Conservation (phyloP, 805 yeast species). For the Hyphopichia homilentoma region DNA sequence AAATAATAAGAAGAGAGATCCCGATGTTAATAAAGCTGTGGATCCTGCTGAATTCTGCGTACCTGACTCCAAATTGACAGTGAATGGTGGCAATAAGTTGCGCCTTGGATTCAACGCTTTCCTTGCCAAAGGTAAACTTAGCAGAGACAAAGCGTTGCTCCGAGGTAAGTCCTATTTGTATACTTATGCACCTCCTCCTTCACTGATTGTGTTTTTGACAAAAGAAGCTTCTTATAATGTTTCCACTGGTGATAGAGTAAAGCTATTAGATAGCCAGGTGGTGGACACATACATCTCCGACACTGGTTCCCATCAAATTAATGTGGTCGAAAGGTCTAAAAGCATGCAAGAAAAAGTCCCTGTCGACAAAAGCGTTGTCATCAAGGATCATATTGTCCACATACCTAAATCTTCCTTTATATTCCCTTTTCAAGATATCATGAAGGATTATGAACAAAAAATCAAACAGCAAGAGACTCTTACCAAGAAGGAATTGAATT, state of each 20-base stretch:
- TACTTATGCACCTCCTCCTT: conserved; percentile 37
- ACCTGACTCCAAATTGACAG: conserved; percentile 13
- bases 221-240: conserved; percentile 31
- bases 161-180: conserved; percentile 40
- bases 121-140: conserved; percentile 25
- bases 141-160: conserved; percentile 21
- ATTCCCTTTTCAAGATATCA: conserved; percentile 15
- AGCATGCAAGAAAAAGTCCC: conserved; percentile 13
- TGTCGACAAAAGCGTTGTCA: conserved; percentile 19
- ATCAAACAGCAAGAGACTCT: conserved; percentile 14
- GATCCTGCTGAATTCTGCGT: conserved; percentile 16
- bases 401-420: conserved; percentile 25
- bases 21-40: conserved; percentile 1
- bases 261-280: conserved; percentile 18
- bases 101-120: conserved; percentile 39
- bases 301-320: conserved; percentile 12
- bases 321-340: conserved; percentile 14
- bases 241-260: conserved; percentile 8
- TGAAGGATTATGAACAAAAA: conserved; percentile 12
- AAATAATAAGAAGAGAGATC: conserved; percentile 7
- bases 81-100: conserved; percentile 16
- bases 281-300: conserved; percentile 17
- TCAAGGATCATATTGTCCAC: conserved; percentile 22
- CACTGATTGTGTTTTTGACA: conserved; percentile 34
- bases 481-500: conserved; percentile 18